These are phyloP conservation scores for Pyronema omphalodes DNA, from an alignment of 495 filamentous ascomycete genomes.

Conservation along the genomic window DNA sequence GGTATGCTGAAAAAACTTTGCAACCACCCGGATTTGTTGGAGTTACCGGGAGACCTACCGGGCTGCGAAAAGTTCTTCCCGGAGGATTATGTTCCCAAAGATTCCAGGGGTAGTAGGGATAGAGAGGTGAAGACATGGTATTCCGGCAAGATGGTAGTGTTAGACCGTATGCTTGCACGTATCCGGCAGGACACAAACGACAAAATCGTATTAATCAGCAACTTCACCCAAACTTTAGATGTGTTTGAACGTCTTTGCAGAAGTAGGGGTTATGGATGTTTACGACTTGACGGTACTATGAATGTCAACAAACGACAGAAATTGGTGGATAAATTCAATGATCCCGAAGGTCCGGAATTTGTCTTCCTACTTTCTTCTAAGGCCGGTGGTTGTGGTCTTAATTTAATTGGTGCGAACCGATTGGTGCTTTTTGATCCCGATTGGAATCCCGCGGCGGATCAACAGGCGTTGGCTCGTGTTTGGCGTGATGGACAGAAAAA, in stretches of 20 bases:
- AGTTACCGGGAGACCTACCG: slow-evolving; percentile 65
- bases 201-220: slow-evolving; percentile 97
- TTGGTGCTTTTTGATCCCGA: slow-evolving; percentile 96
- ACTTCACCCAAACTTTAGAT: slow-evolving; percentile 93
- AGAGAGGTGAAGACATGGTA: slow-evolving; percentile 91
- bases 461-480: slow-evolving; percentile 89
- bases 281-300: slow-evolving; percentile 93
- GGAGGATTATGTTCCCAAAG: slow-evolving; percentile 74
- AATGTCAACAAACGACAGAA: slow-evolving; percentile 92
- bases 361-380: slow-evolving; percentile 92
- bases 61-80: slow-evolving; percentile 72
- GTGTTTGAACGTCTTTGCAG: slow-evolving; percentile 87
- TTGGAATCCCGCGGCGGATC: slow-evolving; percentile 98
- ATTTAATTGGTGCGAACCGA: slow-evolving; percentile 91
- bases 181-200: slow-evolving; percentile 95
- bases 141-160: slow-evolving; percentile 94
- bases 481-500: slow-evolving; percentile 99
- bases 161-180: slow-evolving; percentile 93
- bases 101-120: slow-evolving; percentile 60
- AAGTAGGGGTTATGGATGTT: slow-evolving; percentile 57
- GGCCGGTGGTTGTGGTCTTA: slow-evolving; percentile 90
- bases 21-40: slow-evolving; percentile 91
- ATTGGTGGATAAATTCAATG: slow-evolving; percentile 95
- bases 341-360: slow-evolving; percentile 78
- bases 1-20: slow-evolving; percentile 94